Evolutionary conservation across 768 basidiomycete species (phyloP), one percentile per base, ranked within the genome.

Genomic region (Panellus pusillus): DNA sequence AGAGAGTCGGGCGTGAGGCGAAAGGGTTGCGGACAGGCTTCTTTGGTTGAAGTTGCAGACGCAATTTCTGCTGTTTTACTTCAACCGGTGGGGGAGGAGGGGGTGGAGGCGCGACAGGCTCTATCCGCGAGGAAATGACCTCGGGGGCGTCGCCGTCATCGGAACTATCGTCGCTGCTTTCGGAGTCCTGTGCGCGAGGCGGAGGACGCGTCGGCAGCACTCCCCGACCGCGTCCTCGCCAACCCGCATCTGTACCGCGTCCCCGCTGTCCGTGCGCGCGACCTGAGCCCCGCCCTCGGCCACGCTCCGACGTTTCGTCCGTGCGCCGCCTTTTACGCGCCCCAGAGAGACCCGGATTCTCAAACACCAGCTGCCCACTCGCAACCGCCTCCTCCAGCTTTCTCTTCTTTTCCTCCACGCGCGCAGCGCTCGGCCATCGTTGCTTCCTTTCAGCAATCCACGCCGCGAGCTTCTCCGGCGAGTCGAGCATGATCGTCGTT

Each of bases 391-490:
- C 91, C 55, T 86, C 80, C 19, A 84, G 66, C 64, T 89, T 92
- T 59, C 81, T 78, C 62, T 86, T 87, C 76, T 95, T 97, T 40
- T 96, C 91, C 53, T 81, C 82, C 2, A 91, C 77, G 20, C 83
- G 80, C 44, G 75, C 64, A 28, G 79, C 66, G 15, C 85, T 89
- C 11, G 96, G 96, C 77, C 89, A 98, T 14, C 89, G 82, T 61
- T 81, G 85, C 69, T 84, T 94, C 39, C 96, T 84, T 64, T 98
- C 95, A 13, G 81, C 84, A 44, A 96, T 81, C 96, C 96, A 98
- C 29, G 80, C 82, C 18, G 81, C 82, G 53, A 98, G 72, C 8
- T 86, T 82, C 63, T 93, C 93, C 8, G 88, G 91, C 1, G 89
- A 86, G 62, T 96, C 82, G 15, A 98, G 77, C 9, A 79, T 65